Conservation (phyloP, 768 basidiomycete genomes). For the Scleroderma bovista region DNA sequence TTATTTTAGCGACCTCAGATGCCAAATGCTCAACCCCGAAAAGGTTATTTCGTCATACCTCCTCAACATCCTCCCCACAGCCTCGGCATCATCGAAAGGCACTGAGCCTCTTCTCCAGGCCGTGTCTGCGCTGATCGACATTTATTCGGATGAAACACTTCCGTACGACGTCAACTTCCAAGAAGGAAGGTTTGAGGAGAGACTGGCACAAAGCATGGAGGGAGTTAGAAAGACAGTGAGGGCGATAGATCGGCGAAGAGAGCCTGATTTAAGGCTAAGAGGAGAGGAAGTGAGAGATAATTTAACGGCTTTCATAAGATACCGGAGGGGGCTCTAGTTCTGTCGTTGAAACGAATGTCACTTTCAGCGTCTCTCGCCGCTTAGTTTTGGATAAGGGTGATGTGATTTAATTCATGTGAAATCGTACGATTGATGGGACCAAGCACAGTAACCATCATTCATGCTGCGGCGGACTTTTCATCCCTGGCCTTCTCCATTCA, state of each 20-base stretch:
- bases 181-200: conserved; percentile 49
- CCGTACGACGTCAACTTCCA: conserved; percentile 82
- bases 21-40: not conserved
- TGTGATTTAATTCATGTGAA: too few species aligned
- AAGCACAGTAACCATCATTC: too few species aligned
- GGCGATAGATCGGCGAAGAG: conserved; percentile 61
- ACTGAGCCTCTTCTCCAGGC: conserved; percentile 75
- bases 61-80: conserved; percentile 52
- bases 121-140: conserved; percentile 81
- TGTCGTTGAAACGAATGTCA: too few species aligned
- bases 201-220: conserved; percentile 54
- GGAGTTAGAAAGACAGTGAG: conserved; percentile 57
- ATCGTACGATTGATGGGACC: too few species aligned
- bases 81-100: conserved; percentile 36
- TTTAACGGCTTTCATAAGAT: conserved; percentile 68
- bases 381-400: too few species aligned
- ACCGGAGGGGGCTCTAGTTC: conserved; percentile 52
- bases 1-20: conserved; percentile 33
- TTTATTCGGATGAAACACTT: conserved; percentile 82
- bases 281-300: conserved; percentile 79
- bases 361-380: too few species aligned
- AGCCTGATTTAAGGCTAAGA: conserved; percentile 55
- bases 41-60: conserved; percentile 64
- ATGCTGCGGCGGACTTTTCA: too few species aligned
- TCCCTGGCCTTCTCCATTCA: too few species aligned